Evolutionary conservation across 2,329 filamentous ascomycete genomes (phyloP), one percentile per base, ranked within the genome.

Genomic region (Colletotrichum cuscutae): DNA sequence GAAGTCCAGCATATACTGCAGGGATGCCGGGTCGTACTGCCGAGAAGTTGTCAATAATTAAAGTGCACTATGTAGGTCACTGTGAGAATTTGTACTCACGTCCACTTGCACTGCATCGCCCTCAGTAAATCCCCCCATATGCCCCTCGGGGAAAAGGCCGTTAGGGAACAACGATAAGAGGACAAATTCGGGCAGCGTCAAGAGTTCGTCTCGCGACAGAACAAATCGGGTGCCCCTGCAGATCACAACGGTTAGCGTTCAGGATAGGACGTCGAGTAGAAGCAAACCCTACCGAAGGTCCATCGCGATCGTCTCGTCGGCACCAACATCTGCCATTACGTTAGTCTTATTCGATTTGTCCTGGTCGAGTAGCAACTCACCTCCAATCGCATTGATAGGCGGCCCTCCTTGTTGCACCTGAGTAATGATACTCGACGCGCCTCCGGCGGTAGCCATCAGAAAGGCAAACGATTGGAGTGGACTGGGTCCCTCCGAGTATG

Each of bases 1-100:
- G 84, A 99, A 99, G 79, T 98, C 96, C 76, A 99, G 90, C 97
- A 99, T 99, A 86, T 98, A 99, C 84, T 98, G 95, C 68, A 99
- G 90, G 60, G 96, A 98, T 65, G 92, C 92, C 28, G 97, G 96
- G 83, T 99, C 97, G 85, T 98, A 99, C 97, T 99, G 85, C 35
- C 35, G 76, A 72, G 54, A 64, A 46, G n/a, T 12, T n/a, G 53
- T 54, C 42, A 66, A 30, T 13, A 9, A 24, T 37, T 8, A 4
- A 5, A 12, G 35, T 15, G 30, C 30, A 13, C 49, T 52, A 12
- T 8, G 52, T 22, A 19, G 8, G 24, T 19, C 15, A 7, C 4
- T 46, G 37, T 68, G 37, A 19, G 65, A 77, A 76, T 79, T 77
- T 77, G 79, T 82, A 91, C 95, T 88, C 88, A 99, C 97, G 88